Base-by-base conservation (phyloP, 1,284 basidiomycete genomes). In the Bjerkandera adusta region DNA sequence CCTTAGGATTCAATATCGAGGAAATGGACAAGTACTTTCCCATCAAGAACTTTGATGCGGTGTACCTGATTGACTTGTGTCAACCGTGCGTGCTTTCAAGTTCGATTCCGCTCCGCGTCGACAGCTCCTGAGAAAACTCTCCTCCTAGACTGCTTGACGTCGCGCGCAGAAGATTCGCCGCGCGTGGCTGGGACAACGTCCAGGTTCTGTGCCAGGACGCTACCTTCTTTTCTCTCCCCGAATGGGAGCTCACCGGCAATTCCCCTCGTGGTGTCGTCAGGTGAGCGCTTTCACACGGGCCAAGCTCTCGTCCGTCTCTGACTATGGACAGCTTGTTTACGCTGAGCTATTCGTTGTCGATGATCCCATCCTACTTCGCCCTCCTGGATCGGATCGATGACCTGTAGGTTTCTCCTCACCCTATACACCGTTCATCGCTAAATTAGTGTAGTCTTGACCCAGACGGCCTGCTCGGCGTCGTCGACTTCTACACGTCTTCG, bases 401-500 rank as follows among this genome's bases (percentile, higher is more conserved):
- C 15, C 39, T 48, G 46, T 49, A 35, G 6, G 46, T 47, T 4
- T 4, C 27, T 18, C 21, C 18, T 30, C 5, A 21, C 10, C 18
- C 21, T 22, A 12, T 44, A 10, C 32, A 22, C 25, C 77, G 88
- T 48, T 74, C 82, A 43, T 76, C 24, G 4, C 24, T 2, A 7
- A 21, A 8, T 18, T 20, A 11, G 18, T 16, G 22, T 29, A 50
- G 49, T 1, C 72, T 92, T 20, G 78, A 81, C 52, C 81, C 85
- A 42, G 68, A 73, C 0, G 89, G 89, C 35, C 61, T 92, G 2
- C 67, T 91, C 24, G 77, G 79, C 32, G 87, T 91, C 8, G 85
- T 79, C 22, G 89, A 92, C 69, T 92, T 92, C 60, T 92, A 91
- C 64, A 87, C 87, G 1, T 83, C 87, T 1, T 80, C 72, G 50